These are phyloP conservation scores for Cokeromyces recurvatus DNA, from an alignment of 371 early-diverging fungal genomes.

Conservation along the genomic window DNA sequence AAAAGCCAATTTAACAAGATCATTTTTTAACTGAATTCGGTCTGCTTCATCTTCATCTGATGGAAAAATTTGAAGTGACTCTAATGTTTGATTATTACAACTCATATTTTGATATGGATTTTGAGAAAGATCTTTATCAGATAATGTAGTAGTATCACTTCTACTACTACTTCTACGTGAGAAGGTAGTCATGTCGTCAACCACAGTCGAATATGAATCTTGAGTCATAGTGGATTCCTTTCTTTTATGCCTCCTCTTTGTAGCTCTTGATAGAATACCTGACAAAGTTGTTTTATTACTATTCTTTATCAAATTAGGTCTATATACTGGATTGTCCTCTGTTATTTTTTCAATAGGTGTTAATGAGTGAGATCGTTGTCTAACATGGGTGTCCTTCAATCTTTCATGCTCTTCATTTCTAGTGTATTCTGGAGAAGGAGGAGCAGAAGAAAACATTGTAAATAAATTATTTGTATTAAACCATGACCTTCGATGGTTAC, in stretches of 20 bases:
- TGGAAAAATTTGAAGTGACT: slow-evolving; percentile 8
- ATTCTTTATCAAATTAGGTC: not conserved
- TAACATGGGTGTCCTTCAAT: not conserved
- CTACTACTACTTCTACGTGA: slow-evolving; percentile 5
- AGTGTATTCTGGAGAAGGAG: slow-evolving; percentile 16
- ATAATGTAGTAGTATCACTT: slow-evolving; percentile 3
- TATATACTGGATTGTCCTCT: not conserved
- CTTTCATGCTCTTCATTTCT: not conserved
- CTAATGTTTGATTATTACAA: too few relatives aligned
- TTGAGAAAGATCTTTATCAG: too few relatives aligned
- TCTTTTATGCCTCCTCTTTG: slow-evolving; percentile 2
- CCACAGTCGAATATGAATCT: slow-evolving; percentile 3
- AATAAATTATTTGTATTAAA: slow-evolving; percentile 14
- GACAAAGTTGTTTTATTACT: slow-evolving; percentile 11
- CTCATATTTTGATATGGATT: not conserved
- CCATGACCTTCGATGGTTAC: slow-evolving; percentile 18
- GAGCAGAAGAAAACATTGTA: slow-evolving; percentile 18
- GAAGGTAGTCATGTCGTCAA: slow-evolving; percentile 5
- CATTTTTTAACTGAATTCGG: slow-evolving; percentile 30
- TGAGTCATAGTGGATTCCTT: not conserved
- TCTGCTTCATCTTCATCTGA: slow-evolving; percentile 32
- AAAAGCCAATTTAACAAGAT: slow-evolving; percentile 33
- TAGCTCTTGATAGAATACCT: slow-evolving; percentile 17
- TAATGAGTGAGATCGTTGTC: slow-evolving; percentile 16
- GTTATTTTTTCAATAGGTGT: not conserved